Base-by-base conservation (phyloP, 2,329 filamentous ascomycete genomes). In the Epichloe scottii region DNA sequence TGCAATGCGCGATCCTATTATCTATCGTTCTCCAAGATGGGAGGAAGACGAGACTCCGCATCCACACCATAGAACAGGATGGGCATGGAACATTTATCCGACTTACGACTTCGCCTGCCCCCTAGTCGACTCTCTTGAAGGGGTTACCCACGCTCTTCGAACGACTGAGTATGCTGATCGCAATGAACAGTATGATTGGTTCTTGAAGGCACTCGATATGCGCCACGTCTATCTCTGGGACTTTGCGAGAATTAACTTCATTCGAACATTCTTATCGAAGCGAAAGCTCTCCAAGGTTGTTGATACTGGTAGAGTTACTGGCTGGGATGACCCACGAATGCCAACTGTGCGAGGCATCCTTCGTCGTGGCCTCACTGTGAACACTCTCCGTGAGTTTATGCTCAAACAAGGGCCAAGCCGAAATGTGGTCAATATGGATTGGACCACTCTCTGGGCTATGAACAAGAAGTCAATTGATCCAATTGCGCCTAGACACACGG, bases 1-100 rank as follows among this genome's bases (percentile, higher is more conserved):
- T 70, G 88, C 91, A 50, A 83, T 97, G 79, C 81, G 93, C 57
- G 93, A 97, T 67, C 93, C 93, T 11, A 90, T 97, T 68, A 94
- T 97, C 67, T 97, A 96, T 76, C 84, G 93, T 57, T 96, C 45
- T 44, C 48, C 48, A 15, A 15, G 48, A 6, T 50, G 48, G 48
- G 30, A 44, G 19, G 0, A 12, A 3, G 48, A 89, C 57, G 95
- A 95, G 64, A 62, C 72, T 54, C 74, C 74, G 52, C 71, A 74
- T 42, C 60, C 74, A 17, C 86, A 91, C 66, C 87, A 91, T 72
- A 81, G 87, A 59, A 91, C 87, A 2, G 86, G 86, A 34, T 78
- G 73, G 51, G 80, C 75, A 54, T 91, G 86, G 85, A 90, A 90
- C 70, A 84, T 89, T 63, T 91, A 91, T 69, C 87, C 87, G 26